These are phyloP conservation scores for Dalbergia cochinchinensis DNA, from an alignment of 306 rosid species.

Conservation along the genomic window DNA sequence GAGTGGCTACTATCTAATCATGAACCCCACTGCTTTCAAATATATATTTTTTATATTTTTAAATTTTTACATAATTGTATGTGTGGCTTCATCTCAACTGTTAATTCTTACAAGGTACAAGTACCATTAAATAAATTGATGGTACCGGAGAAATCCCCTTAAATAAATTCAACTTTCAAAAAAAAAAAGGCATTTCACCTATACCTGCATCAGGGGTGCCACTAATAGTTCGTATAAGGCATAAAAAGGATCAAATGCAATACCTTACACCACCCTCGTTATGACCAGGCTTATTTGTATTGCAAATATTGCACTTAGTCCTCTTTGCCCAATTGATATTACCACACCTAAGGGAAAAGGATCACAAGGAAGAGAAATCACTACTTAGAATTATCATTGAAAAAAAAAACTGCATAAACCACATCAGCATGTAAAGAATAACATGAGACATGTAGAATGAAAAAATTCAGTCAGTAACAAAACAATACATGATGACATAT, in stretches of 20 bases:
- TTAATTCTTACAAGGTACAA: too few relatives aligned
- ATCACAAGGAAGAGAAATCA: slow-evolving; percentile 30
- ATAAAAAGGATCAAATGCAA: slow-evolving; percentile 37
- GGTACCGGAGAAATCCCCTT: too few relatives aligned
- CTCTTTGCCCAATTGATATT: slow-evolving; percentile 99
- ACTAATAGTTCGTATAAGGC: slow-evolving; percentile 16
- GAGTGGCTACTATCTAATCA: too few relatives aligned
- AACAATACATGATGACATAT: slow-evolving; percentile 11
- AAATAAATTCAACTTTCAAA: not conserved
- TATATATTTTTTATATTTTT: too few relatives aligned
- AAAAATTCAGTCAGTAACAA: slow-evolving; percentile 1
- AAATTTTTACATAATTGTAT: too few relatives aligned
- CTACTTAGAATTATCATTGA: slow-evolving; percentile 9
- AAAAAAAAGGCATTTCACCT: not conserved
- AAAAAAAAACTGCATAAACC: slow-evolving; percentile 5
- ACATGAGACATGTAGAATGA: slow-evolving; percentile 9
- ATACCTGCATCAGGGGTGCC: slow-evolving; percentile 9
- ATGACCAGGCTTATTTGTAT: slow-evolving; percentile 95
- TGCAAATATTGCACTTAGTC: slow-evolving; percentile 94
- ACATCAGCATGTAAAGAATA: slow-evolving; percentile 18
- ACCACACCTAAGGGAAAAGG: slow-evolving; percentile 77
- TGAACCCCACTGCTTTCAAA: too few relatives aligned
- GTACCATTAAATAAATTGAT: too few relatives aligned
- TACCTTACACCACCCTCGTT: slow-evolving; percentile 99
- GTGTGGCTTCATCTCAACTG: too few relatives aligned